Evolutionary conservation across 495 filamentous ascomycete genomes (phyloP).

Genomic region (Aeminium ludgeri): DNA sequence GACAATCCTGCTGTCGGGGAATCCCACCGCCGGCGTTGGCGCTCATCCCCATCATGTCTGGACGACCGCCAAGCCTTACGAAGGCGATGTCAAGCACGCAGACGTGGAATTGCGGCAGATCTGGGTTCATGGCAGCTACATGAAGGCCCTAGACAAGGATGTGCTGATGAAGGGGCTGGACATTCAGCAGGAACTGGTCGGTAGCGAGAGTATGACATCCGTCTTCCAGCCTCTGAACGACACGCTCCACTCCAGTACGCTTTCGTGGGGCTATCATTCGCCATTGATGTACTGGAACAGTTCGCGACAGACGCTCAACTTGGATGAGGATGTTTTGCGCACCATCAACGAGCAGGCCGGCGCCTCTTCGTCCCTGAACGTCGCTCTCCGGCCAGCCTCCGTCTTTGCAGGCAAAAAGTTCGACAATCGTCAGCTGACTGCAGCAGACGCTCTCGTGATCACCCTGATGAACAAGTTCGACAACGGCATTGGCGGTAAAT

Average conservation of each 20-base stretch:
- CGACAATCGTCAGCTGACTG: constrained; percentile 39
- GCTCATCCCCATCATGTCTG: constrained; percentile 58
- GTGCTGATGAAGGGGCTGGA: constrained; percentile 43
- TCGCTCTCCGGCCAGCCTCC: constrained; percentile 52
- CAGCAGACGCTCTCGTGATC: constrained; percentile 57
- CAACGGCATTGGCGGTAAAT: constrained; percentile 38
- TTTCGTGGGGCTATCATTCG: constrained; percentile 41
- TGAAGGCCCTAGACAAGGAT: constrained; percentile 46
- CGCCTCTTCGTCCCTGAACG: constrained; percentile 40
- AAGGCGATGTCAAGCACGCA: constrained; percentile 18
- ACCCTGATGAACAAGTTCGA: constrained; percentile 47
- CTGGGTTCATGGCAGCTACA: constrained; percentile 44
- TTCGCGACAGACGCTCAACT: constrained; percentile 34
- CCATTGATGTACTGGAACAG: constrained; percentile 61
- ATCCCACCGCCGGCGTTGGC: constrained; percentile 41
- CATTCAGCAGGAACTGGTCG: constrained; percentile 32
- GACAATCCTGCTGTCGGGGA: constrained; percentile 41
- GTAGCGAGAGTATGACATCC: constrained; percentile 7
- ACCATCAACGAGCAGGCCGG: constrained; percentile 45
- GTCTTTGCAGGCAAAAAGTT: constrained; percentile 62
- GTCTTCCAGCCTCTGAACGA: constrained; percentile 9
- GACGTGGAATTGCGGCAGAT: constrained; percentile 36
- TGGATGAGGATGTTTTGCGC: constrained; percentile 39
- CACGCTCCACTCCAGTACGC: constrained; percentile 11
- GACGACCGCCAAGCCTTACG: constrained; percentile 49